phyloP scores from a whole-genome alignment of 257 asterid species.

The Scutellaria minor region DNA sequence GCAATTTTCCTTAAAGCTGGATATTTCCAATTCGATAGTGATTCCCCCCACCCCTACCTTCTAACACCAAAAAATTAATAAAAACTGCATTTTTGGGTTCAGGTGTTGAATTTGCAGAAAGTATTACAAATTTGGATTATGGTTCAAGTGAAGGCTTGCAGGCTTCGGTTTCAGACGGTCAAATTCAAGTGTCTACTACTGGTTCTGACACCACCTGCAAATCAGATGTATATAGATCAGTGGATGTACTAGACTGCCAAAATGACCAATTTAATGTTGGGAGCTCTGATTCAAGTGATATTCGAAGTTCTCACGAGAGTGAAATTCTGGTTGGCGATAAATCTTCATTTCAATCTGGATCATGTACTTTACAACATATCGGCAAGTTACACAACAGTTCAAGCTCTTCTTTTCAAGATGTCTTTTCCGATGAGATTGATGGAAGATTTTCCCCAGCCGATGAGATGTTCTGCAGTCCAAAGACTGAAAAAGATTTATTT shows the following conservation, averaged over 20 bases:
- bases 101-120: constrained; percentile 76
- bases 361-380: constrained; percentile 46
- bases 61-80: neutral
- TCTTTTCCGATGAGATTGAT: constrained; percentile 49
- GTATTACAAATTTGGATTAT: constrained; percentile 58
- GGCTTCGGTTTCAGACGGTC: constrained; percentile 45
- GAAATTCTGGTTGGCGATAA: constrained; percentile 45
- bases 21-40: too few species aligned
- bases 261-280: constrained; percentile 37
- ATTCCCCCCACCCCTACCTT: neutral
- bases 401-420: constrained; percentile 43
- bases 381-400: constrained; percentile 55
- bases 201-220: constrained; percentile 49
- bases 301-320: constrained; percentile 40
- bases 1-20: constrained; percentile 6
- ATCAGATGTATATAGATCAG: constrained; percentile 46
- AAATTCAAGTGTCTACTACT: constrained; percentile 41
- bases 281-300: constrained; percentile 44
- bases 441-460: constrained; percentile 41
- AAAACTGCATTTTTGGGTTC: constrained; percentile 28
- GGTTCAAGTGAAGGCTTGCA: constrained; percentile 56
- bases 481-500: constrained; percentile 34
- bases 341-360: constrained; percentile 45
- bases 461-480: constrained; percentile 40
- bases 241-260: constrained; percentile 43